Conservation (phyloP, 805 yeast species). For the Nakazawaea wickerhamii region DNA sequence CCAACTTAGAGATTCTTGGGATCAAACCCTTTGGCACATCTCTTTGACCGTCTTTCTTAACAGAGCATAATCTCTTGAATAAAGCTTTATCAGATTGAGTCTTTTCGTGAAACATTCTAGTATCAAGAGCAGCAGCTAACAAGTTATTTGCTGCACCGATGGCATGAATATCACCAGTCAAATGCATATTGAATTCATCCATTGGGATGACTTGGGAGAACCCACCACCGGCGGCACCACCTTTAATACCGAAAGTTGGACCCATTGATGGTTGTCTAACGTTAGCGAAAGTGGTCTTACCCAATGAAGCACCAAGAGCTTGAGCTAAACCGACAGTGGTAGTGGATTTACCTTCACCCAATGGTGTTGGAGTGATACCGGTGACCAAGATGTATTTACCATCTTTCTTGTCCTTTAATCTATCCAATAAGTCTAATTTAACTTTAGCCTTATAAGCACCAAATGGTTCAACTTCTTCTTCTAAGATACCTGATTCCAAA, state of each 20-base stretch:
- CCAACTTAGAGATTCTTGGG: constrained; percentile 70
- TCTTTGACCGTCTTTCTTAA: constrained; percentile 69
- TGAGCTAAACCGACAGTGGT: constrained; percentile 97
- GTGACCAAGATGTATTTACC: constrained; percentile 91
- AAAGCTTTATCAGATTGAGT: constrained; percentile 76
- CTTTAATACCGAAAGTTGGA: constrained; percentile 97
- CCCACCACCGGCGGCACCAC: constrained; percentile 99
- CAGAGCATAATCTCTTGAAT: constrained; percentile 82
- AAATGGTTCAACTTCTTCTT: constrained; percentile 76
- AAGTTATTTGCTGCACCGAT: constrained; percentile 90
- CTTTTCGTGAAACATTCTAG: constrained; percentile 92
- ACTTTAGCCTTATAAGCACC: constrained; percentile 92
- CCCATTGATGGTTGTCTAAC: constrained; percentile 99
- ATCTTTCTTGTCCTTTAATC: constrained; percentile 56
- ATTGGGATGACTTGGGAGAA: constrained; percentile 96
- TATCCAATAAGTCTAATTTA: constrained; percentile 59
- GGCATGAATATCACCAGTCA: constrained; percentile 97
- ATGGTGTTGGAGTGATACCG: constrained; percentile 97
- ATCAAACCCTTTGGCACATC: constrained; percentile 75
- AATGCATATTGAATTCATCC: constrained; percentile 98
- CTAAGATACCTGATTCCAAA: constrained; percentile 71
- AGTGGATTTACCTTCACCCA: constrained; percentile 97
- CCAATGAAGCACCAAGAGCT: constrained; percentile 88
- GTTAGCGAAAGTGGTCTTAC: constrained; percentile 81
- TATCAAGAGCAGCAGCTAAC: constrained; percentile 93